Evolutionary conservation across 2,329 filamentous ascomycete genomes (phyloP).

Genomic region (Ilyonectria mors-panacis): DNA sequence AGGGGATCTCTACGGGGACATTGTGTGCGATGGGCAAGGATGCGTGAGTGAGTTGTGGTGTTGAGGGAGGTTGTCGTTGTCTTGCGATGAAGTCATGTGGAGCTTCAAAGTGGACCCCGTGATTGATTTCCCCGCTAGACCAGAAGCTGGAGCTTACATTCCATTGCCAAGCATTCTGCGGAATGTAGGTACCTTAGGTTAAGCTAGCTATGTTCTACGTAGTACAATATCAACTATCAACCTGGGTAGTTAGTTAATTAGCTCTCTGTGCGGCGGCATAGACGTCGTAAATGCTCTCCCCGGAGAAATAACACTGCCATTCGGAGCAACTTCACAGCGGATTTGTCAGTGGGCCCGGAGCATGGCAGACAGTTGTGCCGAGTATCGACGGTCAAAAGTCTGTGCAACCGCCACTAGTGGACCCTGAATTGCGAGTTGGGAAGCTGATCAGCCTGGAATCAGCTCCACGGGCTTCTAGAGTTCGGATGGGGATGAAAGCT

Average conservation of each 20-base stretch:
- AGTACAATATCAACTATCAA: neutral
- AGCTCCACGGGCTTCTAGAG: too few relatives aligned
- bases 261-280: too few relatives aligned
- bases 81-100: conserved; percentile 7
- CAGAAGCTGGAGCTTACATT: neutral
- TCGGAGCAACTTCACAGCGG: neutral
- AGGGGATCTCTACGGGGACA: neutral
- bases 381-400: neutral
- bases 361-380: neutral
- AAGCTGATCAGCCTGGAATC: neutral
- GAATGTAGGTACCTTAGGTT: too few relatives aligned
- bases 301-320: neutral
- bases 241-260: too few relatives aligned
- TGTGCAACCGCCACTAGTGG: neutral
- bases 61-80: conserved; percentile 10
- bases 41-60: neutral
- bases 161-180: neutral
- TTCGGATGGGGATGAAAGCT: too few relatives aligned
- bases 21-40: neutral
- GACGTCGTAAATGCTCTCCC: too few relatives aligned
- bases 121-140: conserved; percentile 2
- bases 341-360: neutral
- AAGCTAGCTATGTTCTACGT: neutral
- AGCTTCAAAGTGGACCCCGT: conserved; percentile 4
- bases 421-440: neutral